Conservation (phyloP, 2,329 filamentous ascomycete genomes). For the Pyrenophora seminiperda region DNA sequence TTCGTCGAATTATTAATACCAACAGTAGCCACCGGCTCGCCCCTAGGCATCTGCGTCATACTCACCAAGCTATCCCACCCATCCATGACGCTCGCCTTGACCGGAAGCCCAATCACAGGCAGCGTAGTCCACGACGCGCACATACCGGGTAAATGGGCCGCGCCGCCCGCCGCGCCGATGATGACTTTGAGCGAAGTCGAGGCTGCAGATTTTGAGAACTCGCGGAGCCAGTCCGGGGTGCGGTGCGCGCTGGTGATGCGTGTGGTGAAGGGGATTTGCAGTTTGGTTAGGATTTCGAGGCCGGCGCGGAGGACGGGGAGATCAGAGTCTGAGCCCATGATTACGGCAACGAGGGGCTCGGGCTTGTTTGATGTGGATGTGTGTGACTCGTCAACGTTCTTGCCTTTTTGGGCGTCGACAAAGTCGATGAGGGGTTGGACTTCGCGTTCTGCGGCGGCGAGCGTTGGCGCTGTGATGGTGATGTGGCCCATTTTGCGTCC, state of each 20-base stretch:
- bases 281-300: constrained; percentile 69
- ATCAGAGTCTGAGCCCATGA: constrained; percentile 85
- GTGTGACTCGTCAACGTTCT: constrained; percentile 32
- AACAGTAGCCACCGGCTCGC: constrained; percentile 51
- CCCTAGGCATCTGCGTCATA: constrained; percentile 59
- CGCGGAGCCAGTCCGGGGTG: constrained; percentile 55
- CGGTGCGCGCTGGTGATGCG: constrained; percentile 76
- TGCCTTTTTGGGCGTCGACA: constrained; percentile 61
- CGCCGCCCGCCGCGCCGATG: constrained; percentile 57
- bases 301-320: constrained; percentile 69
- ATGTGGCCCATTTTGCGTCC: constrained; percentile 96
- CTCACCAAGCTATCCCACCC: constrained; percentile 57
- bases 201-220: constrained; percentile 50
- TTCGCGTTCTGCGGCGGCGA: constrained; percentile 69
- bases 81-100: constrained; percentile 57
- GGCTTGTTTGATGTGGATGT: constrained; percentile 16
- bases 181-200: constrained; percentile 51
- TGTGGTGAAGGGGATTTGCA: constrained; percentile 72
- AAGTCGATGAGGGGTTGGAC: constrained; percentile 72
- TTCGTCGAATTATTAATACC: constrained; percentile 56
- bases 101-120: constrained; percentile 58
- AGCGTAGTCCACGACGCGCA: constrained; percentile 56
- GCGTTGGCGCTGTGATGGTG: constrained; percentile 73
- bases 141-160: constrained; percentile 59
- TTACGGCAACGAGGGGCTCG: constrained; percentile 70